Base-by-base conservation (phyloP, 306 rosid genomes). In the Pueraria montana region DNA sequence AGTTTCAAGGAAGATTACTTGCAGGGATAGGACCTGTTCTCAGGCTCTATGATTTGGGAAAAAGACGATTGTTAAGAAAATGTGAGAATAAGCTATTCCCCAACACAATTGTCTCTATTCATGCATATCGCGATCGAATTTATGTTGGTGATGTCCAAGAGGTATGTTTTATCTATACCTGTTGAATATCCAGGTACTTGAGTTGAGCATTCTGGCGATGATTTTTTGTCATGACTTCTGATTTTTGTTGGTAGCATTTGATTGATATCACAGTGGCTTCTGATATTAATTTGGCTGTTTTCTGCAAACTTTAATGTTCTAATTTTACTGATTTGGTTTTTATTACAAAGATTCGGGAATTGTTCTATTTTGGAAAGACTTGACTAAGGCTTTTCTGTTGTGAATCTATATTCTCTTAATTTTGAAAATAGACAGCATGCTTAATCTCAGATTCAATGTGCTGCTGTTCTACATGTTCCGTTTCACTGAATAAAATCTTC, bases 21-120 rank as follows among this genome's bases (percentile, higher is more conserved):
- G 99, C 97, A 0, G 99, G 99, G 79, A 89, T 96, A 84, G 98
- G 99, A 50, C 69, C 94, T 16, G 97, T 91, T 55, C 97, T 94
- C 72, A 90, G 98, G 81, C 81, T 96, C 23, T 96, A 96, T 85
- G 97, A 96, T 89, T 89, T 94, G 93, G 99, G 99, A n/a, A 96
- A 90, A 77, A 90, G 85, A 78, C 85, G 95, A 49, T 83, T 94
- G 83, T 91, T 96, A 48, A 92, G 97, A 40, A 96, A 96, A 80
- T 96, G 98, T 77, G 98, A 96, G 87, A 96, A 96, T 83, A 96
- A 96, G 89, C 90, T 91, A 82, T 96, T 96, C 83, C 98, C 99
- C 26, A 96, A 87, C 77, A 59, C 94, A 55, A 92, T 96, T 53
- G 86, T 88, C 50, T 92, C 99, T 46, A 94, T 96, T 80, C 97